A percentile compares a stretch with the other conserved stretches of the same genome.
phyloP scores from a whole-genome alignment of 495 filamentous ascomycete species.

The Penicillium argentinense region DNA sequence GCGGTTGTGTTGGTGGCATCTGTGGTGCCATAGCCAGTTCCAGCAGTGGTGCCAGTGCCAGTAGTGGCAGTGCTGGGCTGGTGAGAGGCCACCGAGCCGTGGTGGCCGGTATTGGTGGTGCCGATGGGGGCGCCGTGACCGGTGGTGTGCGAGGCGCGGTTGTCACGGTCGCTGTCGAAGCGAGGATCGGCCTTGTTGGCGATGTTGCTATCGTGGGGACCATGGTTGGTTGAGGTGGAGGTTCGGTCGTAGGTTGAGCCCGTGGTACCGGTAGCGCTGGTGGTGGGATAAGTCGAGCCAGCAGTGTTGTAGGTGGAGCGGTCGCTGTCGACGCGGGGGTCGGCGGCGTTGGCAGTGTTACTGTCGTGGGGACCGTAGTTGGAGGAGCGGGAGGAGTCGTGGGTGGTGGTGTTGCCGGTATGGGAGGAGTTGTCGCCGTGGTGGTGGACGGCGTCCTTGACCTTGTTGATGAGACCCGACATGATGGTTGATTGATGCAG shows the following conservation, averaged over 20 bases:
- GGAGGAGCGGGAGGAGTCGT: conserved; percentile 12
- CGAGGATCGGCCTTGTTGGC: conserved; percentile 22
- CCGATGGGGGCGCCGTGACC: too few relatives aligned
- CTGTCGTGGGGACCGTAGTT: conserved; percentile 19
- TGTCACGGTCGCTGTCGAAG: conserved; percentile 17
- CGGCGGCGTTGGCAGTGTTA: conserved; percentile 17
- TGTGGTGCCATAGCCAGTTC: conserved; percentile 11
- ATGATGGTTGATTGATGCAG: conserved; percentile 41
- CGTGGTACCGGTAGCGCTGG: conserved; percentile 4
- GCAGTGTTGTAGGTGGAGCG: background rate
- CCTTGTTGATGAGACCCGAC: conserved; percentile 65
- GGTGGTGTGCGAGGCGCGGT: background rate
- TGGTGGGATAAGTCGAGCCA: background rate
- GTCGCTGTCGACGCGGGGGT: conserved; percentile 19
- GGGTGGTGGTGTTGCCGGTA: background rate
- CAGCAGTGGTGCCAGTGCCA: conserved; percentile 16
- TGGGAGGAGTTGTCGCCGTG: conserved; percentile 24
- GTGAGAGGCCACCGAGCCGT: too few relatives aligned
- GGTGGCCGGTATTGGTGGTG: too few relatives aligned
- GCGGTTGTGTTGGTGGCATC: conserved; percentile 18
- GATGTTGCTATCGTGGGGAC: conserved; percentile 20
- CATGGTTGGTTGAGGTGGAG: conserved; percentile 15
- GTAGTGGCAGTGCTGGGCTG: conserved; percentile 14
- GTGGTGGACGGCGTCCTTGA: conserved; percentile 60
- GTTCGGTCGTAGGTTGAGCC: conserved; percentile 7